A percentile compares a stretch with the other conserved stretches of the same genome.
Evolutionary conservation across 371 early-diverging fungal species (phyloP).

Genomic region (Mortierella sp.): DNA sequence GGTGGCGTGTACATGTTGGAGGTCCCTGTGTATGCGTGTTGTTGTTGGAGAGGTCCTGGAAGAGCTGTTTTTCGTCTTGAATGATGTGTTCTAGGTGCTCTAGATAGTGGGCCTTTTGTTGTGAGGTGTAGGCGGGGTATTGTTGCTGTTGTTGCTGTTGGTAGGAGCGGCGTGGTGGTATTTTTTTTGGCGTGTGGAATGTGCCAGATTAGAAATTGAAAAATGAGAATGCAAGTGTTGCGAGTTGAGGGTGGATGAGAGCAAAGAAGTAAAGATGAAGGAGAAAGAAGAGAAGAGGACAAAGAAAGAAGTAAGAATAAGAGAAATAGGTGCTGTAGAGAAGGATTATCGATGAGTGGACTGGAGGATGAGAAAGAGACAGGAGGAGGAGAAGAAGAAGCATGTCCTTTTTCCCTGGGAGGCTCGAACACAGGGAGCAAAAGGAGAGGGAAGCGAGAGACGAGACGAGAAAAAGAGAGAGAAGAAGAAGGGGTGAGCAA

Average conservation of each 20-base stretch:
- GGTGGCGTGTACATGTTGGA: conserved; percentile 21
- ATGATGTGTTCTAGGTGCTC: neutral
- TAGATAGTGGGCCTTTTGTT: neutral
- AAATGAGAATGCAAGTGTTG: neutral
- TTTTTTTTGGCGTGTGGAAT: neutral
- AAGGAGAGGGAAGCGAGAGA: neutral
- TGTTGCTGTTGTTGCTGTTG: too few relatives aligned
- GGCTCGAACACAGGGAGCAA: neutral
- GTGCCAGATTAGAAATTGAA: neutral
- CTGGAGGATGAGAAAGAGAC: neutral
- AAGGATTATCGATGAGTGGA: neutral
- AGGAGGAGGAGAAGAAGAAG: neutral
- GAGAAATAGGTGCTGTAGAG: neutral
- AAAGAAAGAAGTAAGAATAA: neutral
- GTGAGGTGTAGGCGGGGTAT: neutral
- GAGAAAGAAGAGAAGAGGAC: neutral
- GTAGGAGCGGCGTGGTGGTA: neutral
- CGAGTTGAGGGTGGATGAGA: neutral
- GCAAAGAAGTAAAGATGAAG: neutral
- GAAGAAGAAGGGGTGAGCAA: neutral
- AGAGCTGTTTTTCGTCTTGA: neutral
- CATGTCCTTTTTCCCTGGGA: neutral
- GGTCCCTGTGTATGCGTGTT: neutral
- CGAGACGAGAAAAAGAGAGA: neutral
- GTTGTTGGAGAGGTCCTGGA: neutral